Evolutionary conservation across 2,329 filamentous ascomycete species (phyloP), one percentile per base, ranked within the genome.

Genomic region (Thermoascus crustaceus): DNA sequence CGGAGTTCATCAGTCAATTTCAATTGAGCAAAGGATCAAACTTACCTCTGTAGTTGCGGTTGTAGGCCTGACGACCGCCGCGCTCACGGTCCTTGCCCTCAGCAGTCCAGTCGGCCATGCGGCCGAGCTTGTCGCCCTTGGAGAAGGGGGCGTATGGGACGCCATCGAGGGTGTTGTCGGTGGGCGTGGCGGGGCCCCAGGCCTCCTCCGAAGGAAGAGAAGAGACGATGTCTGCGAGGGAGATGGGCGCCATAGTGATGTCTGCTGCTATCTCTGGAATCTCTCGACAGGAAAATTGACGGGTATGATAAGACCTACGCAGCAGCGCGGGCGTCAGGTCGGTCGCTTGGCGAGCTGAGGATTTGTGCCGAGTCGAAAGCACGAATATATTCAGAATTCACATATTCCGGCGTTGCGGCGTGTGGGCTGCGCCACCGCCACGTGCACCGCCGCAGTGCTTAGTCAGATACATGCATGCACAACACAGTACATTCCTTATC

Each of bases 81-180:
- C 87, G 72, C 42, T 74, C 70, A 50, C 60, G 56, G 49, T 78
- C 76, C 68, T 95, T 95, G 62, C 84, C 80, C 59, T 95, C 91
- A 31, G 79, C 59, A 11, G 88, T 94, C 91, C 91, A 98, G 72
- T 98, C 91, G 42, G 91, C 91, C 88, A 98, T 96, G 63, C 91
- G 88, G 57, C 91, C 91, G 41, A 98, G 74, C 75, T 95, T 96
- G 72, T 98, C 91, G 61, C 86, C 87, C 69, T 98, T 98, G 49
- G 88, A 95, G 73, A 91, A 98, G 42, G 91, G 91, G 52, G 91
- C 91, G 64, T 95, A 98, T 24, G 91, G 91, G 32, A 96, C 86
- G 60, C 91, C 91, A 60, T 94, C 81, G 54, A 96, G 76, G 43
- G 85, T 94, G 46, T 85, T 94, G 62, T 94, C 85, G 53, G 70